Conservation (phyloP, 2,329 filamentous ascomycete genomes). For the Chrysoporthe austroafricana region DNA sequence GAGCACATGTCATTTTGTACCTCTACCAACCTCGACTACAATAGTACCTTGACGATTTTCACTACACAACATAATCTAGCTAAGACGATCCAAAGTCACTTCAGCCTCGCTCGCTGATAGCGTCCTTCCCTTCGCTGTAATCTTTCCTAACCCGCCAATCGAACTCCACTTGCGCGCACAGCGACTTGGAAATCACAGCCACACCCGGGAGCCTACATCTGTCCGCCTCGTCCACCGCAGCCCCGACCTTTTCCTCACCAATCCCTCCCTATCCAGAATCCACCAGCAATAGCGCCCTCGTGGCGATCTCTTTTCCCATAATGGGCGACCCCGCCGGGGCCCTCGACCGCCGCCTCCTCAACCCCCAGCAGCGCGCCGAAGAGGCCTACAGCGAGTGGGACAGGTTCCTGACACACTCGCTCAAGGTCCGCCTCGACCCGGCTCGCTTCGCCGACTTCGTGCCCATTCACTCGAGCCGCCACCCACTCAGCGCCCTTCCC, state of each 20-base stretch:
- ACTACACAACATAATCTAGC: not conserved
- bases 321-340: constrained; percentile 20
- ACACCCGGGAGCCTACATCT: not conserved
- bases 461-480: constrained; percentile 51
- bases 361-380: constrained; percentile 16
- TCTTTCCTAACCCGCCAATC: not conserved
- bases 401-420: constrained; percentile 55
- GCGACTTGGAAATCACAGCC: not conserved
- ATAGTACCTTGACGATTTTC: not conserved
- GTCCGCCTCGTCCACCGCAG: not conserved
- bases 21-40: too few species aligned
- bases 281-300: not conserved
- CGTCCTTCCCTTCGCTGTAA: not conserved
- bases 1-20: constrained; percentile 12
- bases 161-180: not conserved
- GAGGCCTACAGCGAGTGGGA: constrained; percentile 48
- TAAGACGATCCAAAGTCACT: not conserved
- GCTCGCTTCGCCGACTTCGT: constrained; percentile 58
- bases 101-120: not conserved
- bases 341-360: constrained; percentile 14
- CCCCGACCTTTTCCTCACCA: not conserved
- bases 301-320: not conserved
- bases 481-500: constrained; percentile 54
- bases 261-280: not conserved
- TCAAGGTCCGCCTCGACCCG: constrained; percentile 54